Evolutionary conservation across 2,329 filamentous ascomycete species (phyloP), one percentile per base, ranked within the genome.

Genomic region (Diplodia scrobiculata): DNA sequence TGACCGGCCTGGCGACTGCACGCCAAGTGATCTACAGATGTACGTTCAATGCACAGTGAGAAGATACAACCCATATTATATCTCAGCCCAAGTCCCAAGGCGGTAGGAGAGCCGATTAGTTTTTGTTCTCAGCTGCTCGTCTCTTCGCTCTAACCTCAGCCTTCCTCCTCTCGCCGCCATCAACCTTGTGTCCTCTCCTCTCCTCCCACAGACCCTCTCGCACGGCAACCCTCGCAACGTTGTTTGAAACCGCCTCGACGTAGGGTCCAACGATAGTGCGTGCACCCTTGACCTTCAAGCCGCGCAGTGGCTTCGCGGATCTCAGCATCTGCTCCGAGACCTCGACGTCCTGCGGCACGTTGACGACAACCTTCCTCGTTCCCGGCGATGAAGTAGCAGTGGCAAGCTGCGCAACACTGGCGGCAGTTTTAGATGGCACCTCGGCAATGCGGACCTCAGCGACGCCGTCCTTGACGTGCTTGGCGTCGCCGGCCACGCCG

Each of bases 151-250:
- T 85, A 63, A 97, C 88, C 81, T 96, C 89, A 17, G 90, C 91
- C 77, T 86, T 88, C 79, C 95, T 87, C 77, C 95, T 88, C 84
- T 99, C 95, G 83, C 95, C 95, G 74, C 95, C 95, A 79, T 98
- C 93, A 71, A 99, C 89, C 88, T 98, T 98, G 74, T 87, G 87
- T 32, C 95, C 94, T 73, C 89, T 85, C 76, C 85, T 89, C 73
- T 92, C 84, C 82, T 98, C 94, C 95, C 94, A 98, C 82, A 98
- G 89, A 10, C 94, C 92, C 77, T 97, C 93, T 66, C 88, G 87
- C 25, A 91, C 84, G 69, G 84, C 83, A 71, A 98, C 83, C 62
- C 84, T 82, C 11, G 89, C 91, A 9, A 86, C 87, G 48, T 81
- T 80, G 0, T 86, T 84, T 77, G 90, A 88, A 32, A 93, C 75